A percentile compares a stretch with the other conserved stretches of the same genome.
Evolutionary conservation across 169 alveolate species (phyloP).

Genomic region (Plasmodium gonderi): DNA sequence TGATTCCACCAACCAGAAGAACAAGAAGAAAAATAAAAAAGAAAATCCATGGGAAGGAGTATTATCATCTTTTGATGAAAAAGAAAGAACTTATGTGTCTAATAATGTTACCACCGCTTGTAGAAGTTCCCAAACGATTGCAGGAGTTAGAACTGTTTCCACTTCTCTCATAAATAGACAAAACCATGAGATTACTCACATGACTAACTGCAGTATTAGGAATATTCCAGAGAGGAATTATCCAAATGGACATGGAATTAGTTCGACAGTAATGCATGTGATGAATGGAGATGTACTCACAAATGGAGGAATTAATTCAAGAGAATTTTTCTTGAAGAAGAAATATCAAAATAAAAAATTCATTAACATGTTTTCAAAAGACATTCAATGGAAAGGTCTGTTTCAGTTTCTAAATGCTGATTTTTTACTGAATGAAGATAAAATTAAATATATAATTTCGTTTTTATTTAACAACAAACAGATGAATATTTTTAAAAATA

Average conservation of each 20-base stretch:
- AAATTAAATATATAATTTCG: conserved; percentile 36
- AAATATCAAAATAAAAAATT: conserved; percentile 43
- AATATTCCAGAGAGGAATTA: not conserved
- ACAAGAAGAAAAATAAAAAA: not conserved
- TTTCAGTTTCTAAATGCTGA: conserved; percentile 63
- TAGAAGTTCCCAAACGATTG: not conserved
- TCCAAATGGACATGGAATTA: not conserved
- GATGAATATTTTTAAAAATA: conserved; percentile 48
- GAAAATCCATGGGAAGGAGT: not conserved
- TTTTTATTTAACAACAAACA: not conserved
- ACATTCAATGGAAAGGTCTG: conserved; percentile 5
- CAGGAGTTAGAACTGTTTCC: not conserved
- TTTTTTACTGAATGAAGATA: conserved; percentile 16
- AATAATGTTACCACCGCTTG: not conserved
- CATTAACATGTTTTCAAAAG: conserved; percentile 49
- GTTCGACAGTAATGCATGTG: not conserved
- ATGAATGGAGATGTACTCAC: not conserved
- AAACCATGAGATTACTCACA: not conserved
- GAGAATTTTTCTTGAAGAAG: conserved; percentile 18
- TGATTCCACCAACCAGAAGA: too few relatives aligned
- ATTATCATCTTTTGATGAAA: not conserved
- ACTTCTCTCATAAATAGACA: not conserved
- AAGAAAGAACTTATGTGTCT: not conserved
- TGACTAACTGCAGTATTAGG: not conserved
- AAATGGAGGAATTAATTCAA: not conserved